phyloP scores from a whole-genome alignment of 345 rosid species.

The Zanthoxylum bungeanum region DNA sequence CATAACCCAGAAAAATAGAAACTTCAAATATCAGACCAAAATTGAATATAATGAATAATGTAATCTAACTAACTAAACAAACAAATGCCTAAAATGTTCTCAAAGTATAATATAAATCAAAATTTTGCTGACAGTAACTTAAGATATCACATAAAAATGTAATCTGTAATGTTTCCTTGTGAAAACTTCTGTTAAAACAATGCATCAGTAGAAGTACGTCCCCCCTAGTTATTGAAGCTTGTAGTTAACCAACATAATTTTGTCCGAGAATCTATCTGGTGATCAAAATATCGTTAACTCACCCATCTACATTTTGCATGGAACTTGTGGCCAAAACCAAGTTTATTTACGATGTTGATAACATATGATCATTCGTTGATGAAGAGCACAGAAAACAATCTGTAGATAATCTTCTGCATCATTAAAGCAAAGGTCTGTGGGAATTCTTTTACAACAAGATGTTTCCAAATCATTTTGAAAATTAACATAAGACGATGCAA shows the following conservation, averaged over 20 bases:
- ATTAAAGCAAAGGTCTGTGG: background rate
- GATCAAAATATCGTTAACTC: conserved; percentile 1
- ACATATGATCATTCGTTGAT: background rate
- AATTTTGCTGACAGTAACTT: conserved; percentile 2
- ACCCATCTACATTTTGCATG: conserved; percentile 9
- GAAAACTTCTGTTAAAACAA: conserved; percentile 2
- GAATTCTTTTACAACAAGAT: background rate
- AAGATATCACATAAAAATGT: conserved; percentile 3
- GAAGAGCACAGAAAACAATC: conserved; percentile 3
- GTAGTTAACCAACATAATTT: conserved; percentile 5
- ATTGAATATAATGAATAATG: background rate
- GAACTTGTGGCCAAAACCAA: conserved; percentile 2
- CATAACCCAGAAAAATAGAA: background rate
- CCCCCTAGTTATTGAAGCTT: conserved; percentile 18
- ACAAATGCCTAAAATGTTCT: conserved; percentile 3
- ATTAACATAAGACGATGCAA: background rate
- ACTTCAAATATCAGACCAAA: conserved; percentile 3
- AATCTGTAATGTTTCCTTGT: background rate
- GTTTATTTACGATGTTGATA: conserved; percentile 7
- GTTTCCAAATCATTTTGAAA: background rate
- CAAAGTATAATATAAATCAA: background rate
- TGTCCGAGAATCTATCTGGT: background rate
- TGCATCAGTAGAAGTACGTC: conserved; percentile 14
- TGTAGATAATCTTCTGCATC: background rate
- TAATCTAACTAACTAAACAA: conserved; percentile 29